phyloP scores from a whole-genome alignment of 768 basidiomycete genomes.

The Leccinellum rugosiceps region DNA sequence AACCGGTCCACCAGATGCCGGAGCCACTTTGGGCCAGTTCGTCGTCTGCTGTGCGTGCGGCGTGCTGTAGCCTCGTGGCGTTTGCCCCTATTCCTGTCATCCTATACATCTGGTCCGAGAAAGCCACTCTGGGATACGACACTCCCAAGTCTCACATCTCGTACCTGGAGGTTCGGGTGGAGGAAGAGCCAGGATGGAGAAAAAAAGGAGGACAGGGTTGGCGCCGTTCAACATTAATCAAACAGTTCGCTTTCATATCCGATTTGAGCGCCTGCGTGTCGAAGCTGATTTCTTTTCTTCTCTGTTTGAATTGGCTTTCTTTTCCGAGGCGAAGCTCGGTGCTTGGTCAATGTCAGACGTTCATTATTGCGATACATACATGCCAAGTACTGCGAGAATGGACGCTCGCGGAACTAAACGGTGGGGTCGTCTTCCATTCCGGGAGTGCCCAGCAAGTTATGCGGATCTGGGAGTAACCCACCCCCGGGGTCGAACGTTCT shows the following conservation, averaged over 20 bases:
- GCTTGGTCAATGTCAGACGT: conserved; percentile 1
- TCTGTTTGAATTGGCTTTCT: conserved; percentile 2
- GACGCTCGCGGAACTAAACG: background rate
- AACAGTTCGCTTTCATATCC: conserved; percentile 2
- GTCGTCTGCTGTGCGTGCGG: conserved; percentile 6
- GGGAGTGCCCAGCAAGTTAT: background rate
- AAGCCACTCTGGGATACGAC: conserved; percentile 3
- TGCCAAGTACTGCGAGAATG: background rate
- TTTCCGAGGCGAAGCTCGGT: conserved; percentile 21
- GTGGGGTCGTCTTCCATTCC: conserved; percentile 1
- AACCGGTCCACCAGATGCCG: background rate
- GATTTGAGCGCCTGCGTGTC: background rate
- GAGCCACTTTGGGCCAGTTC: background rate
- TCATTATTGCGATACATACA: background rate
- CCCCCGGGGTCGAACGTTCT: background rate
- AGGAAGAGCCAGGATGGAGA: background rate
- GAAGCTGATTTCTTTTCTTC: background rate
- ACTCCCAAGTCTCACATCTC: background rate
- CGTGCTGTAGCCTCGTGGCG: conserved; percentile 21
- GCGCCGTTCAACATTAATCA: background rate
- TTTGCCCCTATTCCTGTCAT: conserved; percentile 4
- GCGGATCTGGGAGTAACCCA: conserved; percentile 7
- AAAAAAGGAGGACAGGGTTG: background rate
- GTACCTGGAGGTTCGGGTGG: background rate
- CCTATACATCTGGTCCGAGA: background rate